phyloP scores from a whole-genome alignment of 768 basidiomycete genomes.

The Tricholomella constricta region DNA sequence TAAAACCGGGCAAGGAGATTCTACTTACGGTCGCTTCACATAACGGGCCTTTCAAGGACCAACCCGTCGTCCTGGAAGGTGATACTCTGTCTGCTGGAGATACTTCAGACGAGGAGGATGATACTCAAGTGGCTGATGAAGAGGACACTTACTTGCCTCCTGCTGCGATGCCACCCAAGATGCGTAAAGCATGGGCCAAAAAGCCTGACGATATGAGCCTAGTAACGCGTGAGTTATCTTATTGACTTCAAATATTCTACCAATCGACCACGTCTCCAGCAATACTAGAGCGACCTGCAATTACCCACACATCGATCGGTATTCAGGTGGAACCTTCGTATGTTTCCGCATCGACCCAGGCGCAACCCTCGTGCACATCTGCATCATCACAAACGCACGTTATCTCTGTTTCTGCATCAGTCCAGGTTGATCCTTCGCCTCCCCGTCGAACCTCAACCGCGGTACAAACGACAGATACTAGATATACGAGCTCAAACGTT shows the following conservation, averaged over 20 bases:
- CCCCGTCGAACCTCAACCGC: slow-evolving; percentile 10
- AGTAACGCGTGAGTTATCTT: slow-evolving; percentile 36
- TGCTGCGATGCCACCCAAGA: slow-evolving; percentile 57
- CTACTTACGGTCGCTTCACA: slow-evolving; percentile 57
- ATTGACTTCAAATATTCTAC: not conserved
- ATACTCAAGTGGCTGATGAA: slow-evolving; percentile 40
- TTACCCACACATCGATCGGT: slow-evolving; percentile 41
- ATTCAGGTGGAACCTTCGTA: slow-evolving; percentile 38
- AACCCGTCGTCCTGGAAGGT: slow-evolving; percentile 60
- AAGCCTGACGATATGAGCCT: slow-evolving; percentile 46
- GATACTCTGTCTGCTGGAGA: slow-evolving; percentile 40
- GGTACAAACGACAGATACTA: slow-evolving; percentile 17
- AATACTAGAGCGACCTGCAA: slow-evolving; percentile 13
- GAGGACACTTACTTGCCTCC: slow-evolving; percentile 34
- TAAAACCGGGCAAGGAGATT: slow-evolving; percentile 72
- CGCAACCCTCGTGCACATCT: slow-evolving; percentile 15
- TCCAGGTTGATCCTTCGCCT: slow-evolving; percentile 22
- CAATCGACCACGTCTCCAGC: slow-evolving; percentile 1
- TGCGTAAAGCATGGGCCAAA: slow-evolving; percentile 62
- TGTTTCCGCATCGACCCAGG: slow-evolving; percentile 41
- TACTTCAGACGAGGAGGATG: slow-evolving; percentile 41
- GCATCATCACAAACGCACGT: slow-evolving; percentile 25
- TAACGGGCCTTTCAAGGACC: slow-evolving; percentile 56
- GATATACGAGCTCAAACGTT: slow-evolving; percentile 16
- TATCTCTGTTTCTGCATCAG: slow-evolving; percentile 14